Evolutionary conservation across 495 filamentous ascomycete species (phyloP), one percentile per base, ranked within the genome.

Genomic region (Xylaria acuta): DNA sequence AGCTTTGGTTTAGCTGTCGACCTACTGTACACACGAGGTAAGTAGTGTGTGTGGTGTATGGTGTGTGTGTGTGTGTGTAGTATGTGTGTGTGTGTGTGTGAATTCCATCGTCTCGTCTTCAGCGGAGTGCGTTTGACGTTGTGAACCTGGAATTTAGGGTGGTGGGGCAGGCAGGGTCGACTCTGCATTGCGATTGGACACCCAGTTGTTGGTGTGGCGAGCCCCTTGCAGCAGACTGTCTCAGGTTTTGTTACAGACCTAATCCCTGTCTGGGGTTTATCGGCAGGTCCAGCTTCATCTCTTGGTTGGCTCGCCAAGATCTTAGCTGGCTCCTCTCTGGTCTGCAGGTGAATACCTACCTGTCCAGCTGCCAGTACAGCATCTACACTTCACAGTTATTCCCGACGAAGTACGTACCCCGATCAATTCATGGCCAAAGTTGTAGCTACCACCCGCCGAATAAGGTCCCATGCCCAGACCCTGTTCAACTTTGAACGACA

Each of bases 221-320:
- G 58, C 65, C 71, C 71, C 71, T 69, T 73, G 71, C 71, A 73
- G 71, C 71, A 64, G 53, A 62, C 30, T 72, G 70, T 73, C 71
- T 73, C 64, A 73, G 71, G 56, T 54, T 69, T 22, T 69, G 71
- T 73, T 63, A 73, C 71, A 60, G 71, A 68, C 64, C 43, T 43
- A 49, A 72, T 72, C 70, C 70, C 41, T 72, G 70, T 67, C 64
- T 72, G 70, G 70, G 62, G 70, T 72, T 56, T 49, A 41, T 66
- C 36, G 49, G 53, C 63, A 40, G 60, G 63, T 59, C 70, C 41
- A 51, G 43, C 43, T 64, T 64, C n/a, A 34, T 14, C n/a, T 25
- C 41, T 64, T 63, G 58, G 27, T 62, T 62, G 67, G 67, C 40
- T 36, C 43, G 38, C 45, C 40, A 54, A 56, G 58, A 53, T 54